phyloP scores from a whole-genome alignment of 192 early-diverging fungal genomes.

The Cetraspora pellucida region DNA sequence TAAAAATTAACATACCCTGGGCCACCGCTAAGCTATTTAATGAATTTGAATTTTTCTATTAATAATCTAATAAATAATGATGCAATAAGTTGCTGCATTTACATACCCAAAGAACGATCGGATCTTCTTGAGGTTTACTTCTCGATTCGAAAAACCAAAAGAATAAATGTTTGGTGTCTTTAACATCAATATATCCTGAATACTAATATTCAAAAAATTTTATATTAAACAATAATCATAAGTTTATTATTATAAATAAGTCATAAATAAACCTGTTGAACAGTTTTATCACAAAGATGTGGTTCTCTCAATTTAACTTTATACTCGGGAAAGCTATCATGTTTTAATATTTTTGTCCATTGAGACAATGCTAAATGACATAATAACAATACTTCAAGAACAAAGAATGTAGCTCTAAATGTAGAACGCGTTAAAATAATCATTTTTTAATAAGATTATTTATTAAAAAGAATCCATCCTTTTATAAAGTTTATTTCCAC shows the following conservation, averaged over 20 bases:
- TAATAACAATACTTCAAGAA: too few relatives aligned
- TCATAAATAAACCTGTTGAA: slow-evolving; percentile 70
- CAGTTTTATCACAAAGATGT: slow-evolving; percentile 80
- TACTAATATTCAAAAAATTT: slow-evolving; percentile 49
- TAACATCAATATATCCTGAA: slow-evolving; percentile 75
- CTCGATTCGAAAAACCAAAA: slow-evolving; percentile 98
- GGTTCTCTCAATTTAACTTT: slow-evolving; percentile 75
- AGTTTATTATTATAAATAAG: too few relatives aligned
- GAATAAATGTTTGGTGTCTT: slow-evolving; percentile 81
- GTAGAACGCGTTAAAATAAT: too few relatives aligned
- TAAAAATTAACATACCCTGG: slow-evolving; percentile 53
- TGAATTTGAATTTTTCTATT: background rate
- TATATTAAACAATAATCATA: background rate
- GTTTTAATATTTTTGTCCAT: slow-evolving; percentile 46
- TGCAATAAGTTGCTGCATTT: background rate
- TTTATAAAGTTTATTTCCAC: too few relatives aligned
- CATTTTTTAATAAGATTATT: too few relatives aligned
- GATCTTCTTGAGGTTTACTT: slow-evolving; percentile 70
- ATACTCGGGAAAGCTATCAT: slow-evolving; percentile 71
- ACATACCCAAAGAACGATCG: slow-evolving; percentile 65
- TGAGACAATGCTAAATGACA: too few relatives aligned
- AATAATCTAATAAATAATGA: background rate
- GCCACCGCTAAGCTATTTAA: slow-evolving; percentile 70
- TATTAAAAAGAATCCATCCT: too few relatives aligned
- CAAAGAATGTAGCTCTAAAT: too few relatives aligned